phyloP scores from a whole-genome alignment of 2,329 filamentous ascomycete genomes.

The Fusarium devonianum region DNA sequence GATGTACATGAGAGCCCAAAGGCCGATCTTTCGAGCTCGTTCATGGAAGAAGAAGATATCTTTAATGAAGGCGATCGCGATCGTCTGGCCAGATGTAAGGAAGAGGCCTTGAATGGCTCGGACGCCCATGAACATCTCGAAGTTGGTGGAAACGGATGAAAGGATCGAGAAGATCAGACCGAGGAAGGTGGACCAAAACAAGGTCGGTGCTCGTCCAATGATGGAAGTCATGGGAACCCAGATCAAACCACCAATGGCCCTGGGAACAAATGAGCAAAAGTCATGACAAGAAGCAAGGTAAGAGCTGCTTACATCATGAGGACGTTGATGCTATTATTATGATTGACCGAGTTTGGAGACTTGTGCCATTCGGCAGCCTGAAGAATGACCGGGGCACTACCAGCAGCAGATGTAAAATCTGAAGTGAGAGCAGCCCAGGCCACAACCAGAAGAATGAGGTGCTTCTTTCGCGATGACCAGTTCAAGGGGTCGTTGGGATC shows the following conservation, averaged over 20 bases:
- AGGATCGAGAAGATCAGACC: slow-evolving; percentile 26
- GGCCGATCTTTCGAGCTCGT: slow-evolving; percentile 57
- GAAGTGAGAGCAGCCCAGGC: slow-evolving; percentile 28
- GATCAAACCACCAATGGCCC: slow-evolving; percentile 25
- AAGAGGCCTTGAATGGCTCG: slow-evolving; percentile 50
- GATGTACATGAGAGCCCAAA: slow-evolving; percentile 54
- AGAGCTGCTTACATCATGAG: slow-evolving; percentile 21
- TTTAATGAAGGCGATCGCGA: slow-evolving; percentile 60
- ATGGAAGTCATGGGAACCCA: slow-evolving; percentile 32
- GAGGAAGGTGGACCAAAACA: slow-evolving; percentile 31
- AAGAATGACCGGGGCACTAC: slow-evolving; percentile 24
- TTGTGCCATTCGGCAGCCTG: slow-evolving; percentile 30
- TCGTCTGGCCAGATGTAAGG: slow-evolving; percentile 53
- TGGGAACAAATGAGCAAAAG: neutral
- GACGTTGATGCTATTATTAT: slow-evolving; percentile 30
- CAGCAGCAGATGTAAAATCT: slow-evolving; percentile 32
- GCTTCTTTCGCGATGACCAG: slow-evolving; percentile 33
- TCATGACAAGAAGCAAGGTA: neutral
- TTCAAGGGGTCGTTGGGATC: slow-evolving; percentile 29
- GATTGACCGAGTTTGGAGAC: slow-evolving; percentile 11
- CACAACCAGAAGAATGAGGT: slow-evolving; percentile 27
- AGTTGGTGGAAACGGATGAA: slow-evolving; percentile 14
- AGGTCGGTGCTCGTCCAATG: slow-evolving; percentile 28
- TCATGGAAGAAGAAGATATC: slow-evolving; percentile 69
- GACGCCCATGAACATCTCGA: slow-evolving; percentile 17